Base-by-base conservation (phyloP, 495 filamentous ascomycete genomes). In the Penicillium daleae region DNA sequence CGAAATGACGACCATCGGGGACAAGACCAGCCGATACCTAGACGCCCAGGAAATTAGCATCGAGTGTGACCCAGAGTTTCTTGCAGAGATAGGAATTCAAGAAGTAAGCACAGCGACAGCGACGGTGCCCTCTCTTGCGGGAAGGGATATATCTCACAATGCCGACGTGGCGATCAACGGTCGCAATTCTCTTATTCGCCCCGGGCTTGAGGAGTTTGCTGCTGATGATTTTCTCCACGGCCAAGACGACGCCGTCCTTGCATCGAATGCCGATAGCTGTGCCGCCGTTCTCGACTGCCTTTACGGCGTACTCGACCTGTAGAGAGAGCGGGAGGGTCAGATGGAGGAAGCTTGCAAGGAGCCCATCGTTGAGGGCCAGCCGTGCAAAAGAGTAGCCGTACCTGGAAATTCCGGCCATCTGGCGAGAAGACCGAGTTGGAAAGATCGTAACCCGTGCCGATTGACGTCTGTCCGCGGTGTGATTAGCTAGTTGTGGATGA, bases 391-490 rank as follows among this genome's bases (percentile, higher is more conserved):
- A 42, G 56, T 27, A 27, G 7, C 8, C 27, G 42, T 77, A 89
- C 88, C 79, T 99, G 95, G 77, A 99, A 99, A 80, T 99, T 99
- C 66, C 95, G 89, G 76, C 95, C 95, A 82, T 99, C 95, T 59
- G 95, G 95, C 37, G 93, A 97, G 83, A 97, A 99, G 79, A 97
- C 93, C 70, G 96, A 98, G 85, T 99, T 99, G 70, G 91, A 90
- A 74, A 99, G 90, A 86, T 99, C 95, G 80, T 99, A 99, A 71
- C 95, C 95, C 69, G 95, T 99, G 74, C 95, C 95, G 88, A 99
- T 99, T 70, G 95, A 99, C 71, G 95, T 99, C 95, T 98, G 62
- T 29, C 46, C 31, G 39, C 27, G 19, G 12, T 50, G 46, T 61
- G 60, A 39, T 51, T 55, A 50, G 56, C 32, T 60, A 33, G 13